Evolutionary conservation across 1,284 basidiomycete genomes (phyloP).

Genomic region (Tylopilus orsonianus): DNA sequence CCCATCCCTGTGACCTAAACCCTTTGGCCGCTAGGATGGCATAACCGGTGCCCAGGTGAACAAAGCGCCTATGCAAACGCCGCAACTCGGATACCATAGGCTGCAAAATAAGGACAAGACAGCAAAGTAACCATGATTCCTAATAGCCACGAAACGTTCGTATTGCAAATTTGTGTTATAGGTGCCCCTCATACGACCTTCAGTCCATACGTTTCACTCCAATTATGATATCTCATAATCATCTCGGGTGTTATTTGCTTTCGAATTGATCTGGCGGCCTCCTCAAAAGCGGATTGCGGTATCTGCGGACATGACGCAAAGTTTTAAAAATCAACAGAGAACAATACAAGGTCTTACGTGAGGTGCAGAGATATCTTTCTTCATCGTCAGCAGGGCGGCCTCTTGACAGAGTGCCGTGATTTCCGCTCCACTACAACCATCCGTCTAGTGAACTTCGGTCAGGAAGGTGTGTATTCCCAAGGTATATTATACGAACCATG

Average conservation of each 20-base stretch:
- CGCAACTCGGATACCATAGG: too few relatives aligned
- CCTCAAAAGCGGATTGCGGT: slow-evolving; percentile 69
- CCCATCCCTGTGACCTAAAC: too few relatives aligned
- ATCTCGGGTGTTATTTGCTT: slow-evolving; percentile 87
- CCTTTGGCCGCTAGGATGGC: too few relatives aligned
- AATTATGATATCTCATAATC: slow-evolving; percentile 67
- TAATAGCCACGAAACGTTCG: background rate
- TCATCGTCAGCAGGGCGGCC: slow-evolving; percentile 86
- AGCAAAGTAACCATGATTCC: slow-evolving; percentile 1
- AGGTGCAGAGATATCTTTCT: slow-evolving; percentile 75
- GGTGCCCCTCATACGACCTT: slow-evolving; percentile 7
- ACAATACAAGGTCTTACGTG: slow-evolving; percentile 49
- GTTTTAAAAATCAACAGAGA: background rate
- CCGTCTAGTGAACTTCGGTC: slow-evolving; percentile 56
- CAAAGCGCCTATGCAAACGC: too few relatives aligned
- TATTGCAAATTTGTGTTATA: background rate
- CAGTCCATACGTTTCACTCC: slow-evolving; percentile 46
- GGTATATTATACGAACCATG: slow-evolving; percentile 52
- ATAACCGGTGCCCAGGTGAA: too few relatives aligned
- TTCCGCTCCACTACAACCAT: slow-evolving; percentile 97
- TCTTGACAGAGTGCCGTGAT: slow-evolving; percentile 93
- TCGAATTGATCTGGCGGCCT: slow-evolving; percentile 74
- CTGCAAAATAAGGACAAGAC: background rate
- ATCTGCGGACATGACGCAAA: slow-evolving; percentile 50
- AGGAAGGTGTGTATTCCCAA: background rate